A percentile compares a stretch with the other conserved stretches of the same genome.
Conservation (phyloP, 2,329 filamentous ascomycete species). For the Ophiostoma quercus region DNA sequence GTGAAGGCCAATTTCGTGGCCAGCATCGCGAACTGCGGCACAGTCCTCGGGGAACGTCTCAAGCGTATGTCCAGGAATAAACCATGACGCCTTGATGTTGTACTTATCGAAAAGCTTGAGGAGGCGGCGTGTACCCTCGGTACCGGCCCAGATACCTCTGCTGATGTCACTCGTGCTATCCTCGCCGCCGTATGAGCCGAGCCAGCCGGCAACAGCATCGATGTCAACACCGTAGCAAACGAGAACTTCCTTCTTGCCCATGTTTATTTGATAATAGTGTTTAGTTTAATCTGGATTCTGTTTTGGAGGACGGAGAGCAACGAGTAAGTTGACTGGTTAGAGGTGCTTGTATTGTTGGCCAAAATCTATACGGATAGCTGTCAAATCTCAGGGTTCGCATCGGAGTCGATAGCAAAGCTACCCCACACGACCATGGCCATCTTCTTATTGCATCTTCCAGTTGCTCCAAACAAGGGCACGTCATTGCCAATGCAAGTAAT, state of each 20-base stretch:
- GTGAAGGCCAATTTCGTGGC: conserved; percentile 47
- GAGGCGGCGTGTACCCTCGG: conserved; percentile 58
- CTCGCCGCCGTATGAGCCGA: conserved; percentile 68
- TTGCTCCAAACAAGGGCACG: background rate
- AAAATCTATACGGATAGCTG: no score
- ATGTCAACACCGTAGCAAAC: conserved; percentile 64
- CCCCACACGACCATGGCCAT: conserved; percentile 1
- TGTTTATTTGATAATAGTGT: background rate
- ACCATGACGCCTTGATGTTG: conserved; percentile 60
- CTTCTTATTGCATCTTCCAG: background rate
- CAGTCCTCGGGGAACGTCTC: conserved; percentile 47
- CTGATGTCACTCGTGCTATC: conserved; percentile 68
- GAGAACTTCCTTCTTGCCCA: conserved; percentile 26
- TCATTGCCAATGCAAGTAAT: conserved; percentile 1
- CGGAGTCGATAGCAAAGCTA: background rate
- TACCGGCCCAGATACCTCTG: conserved; percentile 63
- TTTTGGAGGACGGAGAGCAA: no score
- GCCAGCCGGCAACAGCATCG: conserved; percentile 71
- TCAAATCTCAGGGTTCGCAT: background rate
- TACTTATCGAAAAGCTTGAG: conserved; percentile 68
- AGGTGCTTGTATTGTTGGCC: no score
- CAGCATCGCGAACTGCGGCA: conserved; percentile 42
- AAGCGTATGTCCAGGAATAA: conserved; percentile 46
- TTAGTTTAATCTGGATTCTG: no score
- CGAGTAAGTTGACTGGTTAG: no score